Conservation (phyloP, 2,329 filamentous ascomycete species). For the Penicillium paneum region DNA sequence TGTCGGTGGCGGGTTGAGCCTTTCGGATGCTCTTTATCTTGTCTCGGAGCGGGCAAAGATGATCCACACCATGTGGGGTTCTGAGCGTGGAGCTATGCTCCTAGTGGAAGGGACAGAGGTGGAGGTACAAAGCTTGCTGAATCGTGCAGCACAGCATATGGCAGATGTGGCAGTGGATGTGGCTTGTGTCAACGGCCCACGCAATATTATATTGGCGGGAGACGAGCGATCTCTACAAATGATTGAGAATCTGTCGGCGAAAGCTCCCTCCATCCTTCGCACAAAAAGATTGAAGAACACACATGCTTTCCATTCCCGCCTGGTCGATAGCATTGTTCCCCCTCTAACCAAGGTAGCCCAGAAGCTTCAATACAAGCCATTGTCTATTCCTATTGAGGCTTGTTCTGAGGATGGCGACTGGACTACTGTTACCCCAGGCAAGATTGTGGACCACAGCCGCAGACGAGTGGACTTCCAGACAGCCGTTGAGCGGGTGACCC, state of each 20-base stretch:
- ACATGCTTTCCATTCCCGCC: too few species aligned
- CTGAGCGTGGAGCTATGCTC: not conserved
- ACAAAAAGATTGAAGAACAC: not conserved
- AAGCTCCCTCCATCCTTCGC: not conserved
- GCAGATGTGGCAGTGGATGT: not conserved
- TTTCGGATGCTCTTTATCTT: not conserved
- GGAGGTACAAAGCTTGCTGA: not conserved
- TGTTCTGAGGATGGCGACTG: not conserved
- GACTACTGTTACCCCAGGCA: not conserved
- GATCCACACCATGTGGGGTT: not conserved
- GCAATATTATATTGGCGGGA: not conserved
- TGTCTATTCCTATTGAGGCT: not conserved
- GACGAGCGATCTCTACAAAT: not conserved
- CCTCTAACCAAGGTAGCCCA: not conserved
- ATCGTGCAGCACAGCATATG: not conserved
- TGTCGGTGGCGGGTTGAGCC: slow-evolving; percentile 18
- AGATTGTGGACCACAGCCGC: not conserved
- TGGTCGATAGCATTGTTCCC: not conserved
- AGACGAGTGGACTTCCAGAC: not conserved
- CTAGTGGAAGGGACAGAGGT: not conserved
- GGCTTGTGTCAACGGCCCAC: not conserved
- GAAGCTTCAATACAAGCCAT: not conserved
- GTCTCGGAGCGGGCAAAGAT: not conserved
- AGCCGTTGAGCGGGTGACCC: not conserved
- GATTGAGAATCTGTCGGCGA: not conserved